Conservation (phyloP, 202 grass and related monocot species). For the Brachypodium distachyon region DNA sequence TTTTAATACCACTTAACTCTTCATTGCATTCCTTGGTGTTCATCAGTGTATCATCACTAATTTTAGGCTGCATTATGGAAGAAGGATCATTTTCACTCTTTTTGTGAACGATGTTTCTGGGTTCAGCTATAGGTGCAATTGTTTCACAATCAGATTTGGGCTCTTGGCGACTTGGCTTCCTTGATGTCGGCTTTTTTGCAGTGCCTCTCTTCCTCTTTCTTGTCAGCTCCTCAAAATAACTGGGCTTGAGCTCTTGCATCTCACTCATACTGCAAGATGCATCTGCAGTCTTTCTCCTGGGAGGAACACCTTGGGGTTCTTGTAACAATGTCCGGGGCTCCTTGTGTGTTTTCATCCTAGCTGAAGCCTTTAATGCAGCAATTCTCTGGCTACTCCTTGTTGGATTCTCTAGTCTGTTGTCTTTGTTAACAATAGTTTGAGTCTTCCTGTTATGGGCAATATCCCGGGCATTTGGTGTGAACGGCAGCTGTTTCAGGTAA, state of each 20-base stretch:
- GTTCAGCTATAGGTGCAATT: slow-evolving; percentile 10
- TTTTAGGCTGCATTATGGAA: neutral
- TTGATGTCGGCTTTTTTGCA: neutral
- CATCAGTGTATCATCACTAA: neutral
- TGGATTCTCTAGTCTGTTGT: neutral
- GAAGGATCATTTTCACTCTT: slow-evolving; percentile 14
- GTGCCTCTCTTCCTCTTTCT: slow-evolving; percentile 39
- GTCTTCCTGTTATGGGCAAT: neutral
- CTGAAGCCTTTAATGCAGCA: neutral
- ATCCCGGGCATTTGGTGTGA: neutral
- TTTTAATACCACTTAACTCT: slow-evolving; percentile 16
- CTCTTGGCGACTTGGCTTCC: neutral
- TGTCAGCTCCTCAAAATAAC: neutral
- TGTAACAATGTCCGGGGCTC: neutral
- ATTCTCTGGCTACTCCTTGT: neutral
- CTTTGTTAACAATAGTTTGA: neutral
- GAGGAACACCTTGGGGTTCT: neutral
- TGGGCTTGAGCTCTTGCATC: slow-evolving; percentile 8
- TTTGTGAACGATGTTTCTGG: neutral
- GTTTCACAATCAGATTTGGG: slow-evolving; percentile 8
- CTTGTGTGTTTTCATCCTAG: slow-evolving; percentile 1
- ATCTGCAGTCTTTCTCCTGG: neutral
- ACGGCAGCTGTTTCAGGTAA: neutral
- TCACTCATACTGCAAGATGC: slow-evolving; percentile 8
- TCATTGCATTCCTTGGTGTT: slow-evolving; percentile 17